These are phyloP conservation scores for Suhomyces sp. DNA, from an alignment of 805 yeast species.

Conservation along the genomic window DNA sequence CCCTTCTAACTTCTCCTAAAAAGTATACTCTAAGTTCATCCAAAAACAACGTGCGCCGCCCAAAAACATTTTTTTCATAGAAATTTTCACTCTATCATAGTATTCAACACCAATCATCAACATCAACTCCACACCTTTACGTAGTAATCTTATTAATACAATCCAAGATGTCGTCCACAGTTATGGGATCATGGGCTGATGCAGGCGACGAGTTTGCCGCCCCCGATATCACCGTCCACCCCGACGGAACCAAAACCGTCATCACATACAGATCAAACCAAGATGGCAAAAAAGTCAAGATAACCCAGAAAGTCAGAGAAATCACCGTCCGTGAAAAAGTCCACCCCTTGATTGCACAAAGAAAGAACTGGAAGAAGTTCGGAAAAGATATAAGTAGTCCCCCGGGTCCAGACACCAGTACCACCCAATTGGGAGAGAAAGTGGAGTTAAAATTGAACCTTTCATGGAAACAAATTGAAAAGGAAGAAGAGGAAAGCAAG, in stretches of 20 bases:
- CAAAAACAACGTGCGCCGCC: too few species aligned
- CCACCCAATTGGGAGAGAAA: slow-evolving; percentile 86
- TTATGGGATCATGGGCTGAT: slow-evolving; percentile 65
- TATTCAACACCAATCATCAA: background rate
- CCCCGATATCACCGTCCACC: slow-evolving; percentile 72
- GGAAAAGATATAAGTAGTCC: slow-evolving; percentile 74
- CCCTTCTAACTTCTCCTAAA: too few species aligned
- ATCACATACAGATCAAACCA: slow-evolving; percentile 72
- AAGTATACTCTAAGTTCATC: too few species aligned
- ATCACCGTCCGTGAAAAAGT: slow-evolving; percentile 77
- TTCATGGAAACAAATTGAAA: slow-evolving; percentile 74
- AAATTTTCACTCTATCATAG: slow-evolving; percentile 6
- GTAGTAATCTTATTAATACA: background rate
- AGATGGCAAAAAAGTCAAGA: slow-evolving; percentile 80
- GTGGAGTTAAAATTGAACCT: slow-evolving; percentile 73
- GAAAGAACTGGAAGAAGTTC: slow-evolving; percentile 85
- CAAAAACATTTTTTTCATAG: slow-evolving; percentile 4
- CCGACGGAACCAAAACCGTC: slow-evolving; percentile 89
- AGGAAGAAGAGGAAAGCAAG: slow-evolving; percentile 62
- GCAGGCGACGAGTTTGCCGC: slow-evolving; percentile 70
- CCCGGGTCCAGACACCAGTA: slow-evolving; percentile 84
- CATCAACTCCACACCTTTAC: background rate
- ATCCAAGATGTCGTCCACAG: slow-evolving; percentile 30
- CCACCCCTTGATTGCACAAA: slow-evolving; percentile 79
- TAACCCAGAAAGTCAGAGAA: slow-evolving; percentile 82